phyloP scores from a whole-genome alignment of 306 rosid species.

The Rubus parviflorus region DNA sequence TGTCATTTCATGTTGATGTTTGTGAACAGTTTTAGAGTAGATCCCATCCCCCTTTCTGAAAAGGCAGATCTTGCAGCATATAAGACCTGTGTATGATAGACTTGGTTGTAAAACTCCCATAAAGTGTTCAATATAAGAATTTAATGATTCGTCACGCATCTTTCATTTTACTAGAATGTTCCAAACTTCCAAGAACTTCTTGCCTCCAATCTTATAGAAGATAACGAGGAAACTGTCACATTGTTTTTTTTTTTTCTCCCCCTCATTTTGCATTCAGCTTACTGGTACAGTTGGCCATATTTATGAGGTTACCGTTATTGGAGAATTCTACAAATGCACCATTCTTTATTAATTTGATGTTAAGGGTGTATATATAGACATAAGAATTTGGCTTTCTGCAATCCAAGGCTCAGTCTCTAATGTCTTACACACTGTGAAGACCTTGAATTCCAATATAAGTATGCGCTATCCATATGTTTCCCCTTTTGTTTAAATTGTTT shows the following conservation, averaged over 20 bases:
- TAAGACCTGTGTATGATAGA: background rate
- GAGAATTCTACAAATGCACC: background rate
- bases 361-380: background rate
- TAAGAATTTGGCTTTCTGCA: background rate
- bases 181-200: background rate
- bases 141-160: background rate
- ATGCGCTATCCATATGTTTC: background rate
- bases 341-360: background rate
- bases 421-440: background rate
- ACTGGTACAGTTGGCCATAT: background rate
- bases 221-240: background rate
- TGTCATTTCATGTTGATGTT: background rate
- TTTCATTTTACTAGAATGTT: background rate
- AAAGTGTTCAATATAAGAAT: background rate
- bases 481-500: background rate
- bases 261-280: background rate
- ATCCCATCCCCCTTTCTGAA: background rate
- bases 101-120: background rate
- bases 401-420: background rate
- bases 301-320: background rate
- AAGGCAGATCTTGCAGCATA: background rate
- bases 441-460: background rate
- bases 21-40: background rate
- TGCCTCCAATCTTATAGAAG: slow-evolving; percentile 5
- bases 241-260: background rate